Evolutionary conservation across 768 basidiomycete species (phyloP), one percentile per base, ranked within the genome.

Genomic region (Austroboletus festivus): DNA sequence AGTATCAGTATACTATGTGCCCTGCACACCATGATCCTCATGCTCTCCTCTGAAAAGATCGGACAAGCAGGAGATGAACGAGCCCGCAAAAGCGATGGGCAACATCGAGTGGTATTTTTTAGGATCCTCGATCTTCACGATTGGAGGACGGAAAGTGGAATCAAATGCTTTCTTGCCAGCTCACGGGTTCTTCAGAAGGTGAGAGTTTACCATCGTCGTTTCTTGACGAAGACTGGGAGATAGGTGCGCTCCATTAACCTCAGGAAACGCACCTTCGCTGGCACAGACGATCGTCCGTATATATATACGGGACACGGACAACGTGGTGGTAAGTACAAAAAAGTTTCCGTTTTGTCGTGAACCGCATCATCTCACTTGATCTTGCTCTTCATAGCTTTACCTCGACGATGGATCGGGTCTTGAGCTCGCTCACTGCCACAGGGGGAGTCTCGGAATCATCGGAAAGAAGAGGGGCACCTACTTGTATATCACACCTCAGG

Each of bases 21-120:
- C n/a, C n/a, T n/a, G n/a, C 19, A 33, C 41, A 46, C 24, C 42
- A 68, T 67, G 56, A 56, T 53, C 44, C 53, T 67, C 28, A 53
- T 54, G 0, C 54, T 66, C 31, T 55, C 61, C 20, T 58, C 60
- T 15, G 57, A 68, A 42, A 23, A n/a, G 2, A 38, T n/a, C 55
- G 20, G n/a, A 37, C 35, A 15, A 6, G 10, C 15, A 16, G 11
- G 50, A 41, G n/a, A 48, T 42, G 45, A 50, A 43, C 1, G 60
- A 64, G 38, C 52, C 55, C n/a, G 63, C 59, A 22, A 58, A 61
- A 5, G 51, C 58, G 5, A 40, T 71, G 37, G 69, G 64, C 12
- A 46, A 56, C 38, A 70, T 74, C 12, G 60, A 65, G 3, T 71
- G 70, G 67, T 55, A 58, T 15, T 42, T 44, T 11, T 18, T 69